phyloP scores from a whole-genome alignment of 257 asterid genomes.

The Gentiana dahurica region DNA sequence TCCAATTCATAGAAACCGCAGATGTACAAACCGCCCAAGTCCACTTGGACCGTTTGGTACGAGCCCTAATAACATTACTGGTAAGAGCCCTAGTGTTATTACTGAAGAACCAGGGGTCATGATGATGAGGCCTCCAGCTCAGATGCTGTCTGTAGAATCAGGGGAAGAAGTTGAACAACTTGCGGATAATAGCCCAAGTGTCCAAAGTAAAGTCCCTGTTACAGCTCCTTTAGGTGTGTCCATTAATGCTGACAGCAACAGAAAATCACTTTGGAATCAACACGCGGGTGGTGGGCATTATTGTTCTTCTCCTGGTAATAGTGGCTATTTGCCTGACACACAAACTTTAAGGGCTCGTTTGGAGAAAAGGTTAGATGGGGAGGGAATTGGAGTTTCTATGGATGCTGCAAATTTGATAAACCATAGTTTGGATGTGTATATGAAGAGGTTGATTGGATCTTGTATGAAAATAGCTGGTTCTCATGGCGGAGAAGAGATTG shows the following conservation, averaged over 20 bases:
- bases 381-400: constrained; percentile 59
- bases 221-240: constrained; percentile 83
- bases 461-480: constrained; percentile 44
- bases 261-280: constrained; percentile 26
- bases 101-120: constrained; percentile 48
- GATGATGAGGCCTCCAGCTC: constrained; percentile 50
- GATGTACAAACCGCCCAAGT: constrained; percentile 64
- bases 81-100: constrained; percentile 48
- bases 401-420: constrained; percentile 62
- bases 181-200: constrained; percentile 30
- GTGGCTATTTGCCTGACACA: constrained; percentile 53
- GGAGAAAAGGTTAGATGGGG: constrained; percentile 49
- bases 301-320: constrained; percentile 10
- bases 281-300: no score
- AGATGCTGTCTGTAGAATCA: constrained; percentile 48
- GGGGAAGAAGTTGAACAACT: constrained; percentile 93
- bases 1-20: constrained; percentile 51
- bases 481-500: constrained; percentile 12
- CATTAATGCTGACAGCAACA: constrained; percentile 16
- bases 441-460: constrained; percentile 65
- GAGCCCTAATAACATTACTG: constrained; percentile 34
- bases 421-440: constrained; percentile 45
- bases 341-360: constrained; percentile 32
- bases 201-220: constrained; percentile 42
- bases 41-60: constrained; percentile 83